These are phyloP conservation scores for Plasmodium reichenowi DNA, from an alignment of 169 alveolate genomes.

Conservation along the genomic window DNA sequence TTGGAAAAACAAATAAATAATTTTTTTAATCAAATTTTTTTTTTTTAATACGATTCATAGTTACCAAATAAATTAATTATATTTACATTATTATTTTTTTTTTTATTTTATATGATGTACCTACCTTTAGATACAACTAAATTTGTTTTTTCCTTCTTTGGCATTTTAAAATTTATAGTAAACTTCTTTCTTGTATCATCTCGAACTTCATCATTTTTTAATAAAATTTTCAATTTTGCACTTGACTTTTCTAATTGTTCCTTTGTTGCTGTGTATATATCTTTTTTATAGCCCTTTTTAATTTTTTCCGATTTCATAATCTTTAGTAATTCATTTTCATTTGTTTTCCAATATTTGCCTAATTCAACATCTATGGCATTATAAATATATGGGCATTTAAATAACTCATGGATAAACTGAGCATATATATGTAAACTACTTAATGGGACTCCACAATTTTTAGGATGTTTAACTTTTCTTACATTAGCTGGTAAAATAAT, in stretches of 20 bases:
- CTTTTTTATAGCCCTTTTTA: slow-evolving; percentile 71
- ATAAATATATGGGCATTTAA: slow-evolving; percentile 50
- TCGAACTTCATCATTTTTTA: slow-evolving; percentile 13
- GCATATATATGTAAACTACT: slow-evolving; percentile 70
- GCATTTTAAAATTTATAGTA: slow-evolving; percentile 33
- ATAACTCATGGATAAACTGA: slow-evolving; percentile 34
- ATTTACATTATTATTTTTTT: neutral
- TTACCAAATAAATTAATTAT: neutral
- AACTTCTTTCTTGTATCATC: neutral
- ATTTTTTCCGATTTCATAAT: slow-evolving; percentile 48
- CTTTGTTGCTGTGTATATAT: slow-evolving; percentile 34
- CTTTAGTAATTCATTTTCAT: slow-evolving; percentile 38
- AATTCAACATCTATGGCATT: slow-evolving; percentile 72
- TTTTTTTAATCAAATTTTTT: too few relatives aligned
- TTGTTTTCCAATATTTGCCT: slow-evolving; percentile 73
- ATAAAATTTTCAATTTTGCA: slow-evolving; percentile 28
- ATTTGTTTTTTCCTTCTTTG: slow-evolving; percentile 42
- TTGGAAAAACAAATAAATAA: too few relatives aligned
- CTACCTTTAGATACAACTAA: slow-evolving; percentile 72
- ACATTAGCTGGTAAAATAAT: slow-evolving; percentile 58
- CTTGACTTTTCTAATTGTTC: slow-evolving; percentile 58
- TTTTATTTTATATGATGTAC: slow-evolving; percentile 30
- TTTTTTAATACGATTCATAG: too few relatives aligned
- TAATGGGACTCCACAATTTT: slow-evolving; percentile 46
- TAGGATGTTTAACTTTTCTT: slow-evolving; percentile 67